These are phyloP conservation scores for Glutinoglossum americanum DNA, from an alignment of 495 filamentous ascomycete species.

Conservation along the genomic window DNA sequence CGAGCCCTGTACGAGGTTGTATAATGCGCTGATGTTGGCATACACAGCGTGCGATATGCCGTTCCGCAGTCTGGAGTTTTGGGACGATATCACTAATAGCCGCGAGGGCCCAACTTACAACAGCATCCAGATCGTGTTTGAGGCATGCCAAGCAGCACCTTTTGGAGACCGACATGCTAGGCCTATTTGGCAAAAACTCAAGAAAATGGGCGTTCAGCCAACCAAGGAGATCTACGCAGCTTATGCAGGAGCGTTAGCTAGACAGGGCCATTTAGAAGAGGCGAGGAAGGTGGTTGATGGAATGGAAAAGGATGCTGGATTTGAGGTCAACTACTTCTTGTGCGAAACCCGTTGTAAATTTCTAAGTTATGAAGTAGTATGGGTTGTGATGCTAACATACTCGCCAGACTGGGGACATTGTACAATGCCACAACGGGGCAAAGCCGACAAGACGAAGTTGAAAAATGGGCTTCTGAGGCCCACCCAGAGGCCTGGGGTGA, in stretches of 20 bases:
- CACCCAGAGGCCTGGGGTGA: slow-evolving; percentile 49
- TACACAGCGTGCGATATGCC: slow-evolving; percentile 46
- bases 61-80: slow-evolving; percentile 47
- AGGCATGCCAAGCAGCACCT: slow-evolving; percentile 39
- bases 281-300: slow-evolving; percentile 38
- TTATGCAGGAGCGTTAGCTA: slow-evolving; percentile 55
- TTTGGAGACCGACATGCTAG: slow-evolving; percentile 40
- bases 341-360: slow-evolving; percentile 26
- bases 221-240: slow-evolving; percentile 45
- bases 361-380: neutral
- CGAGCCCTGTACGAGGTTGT: slow-evolving; percentile 49
- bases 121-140: slow-evolving; percentile 57
- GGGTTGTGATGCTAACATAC: slow-evolving; percentile 13
- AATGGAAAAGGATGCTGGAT: slow-evolving; percentile 41
- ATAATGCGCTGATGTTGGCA: slow-evolving; percentile 72
- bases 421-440: slow-evolving; percentile 46
- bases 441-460: slow-evolving; percentile 40
- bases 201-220: slow-evolving; percentile 52
- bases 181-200: slow-evolving; percentile 53
- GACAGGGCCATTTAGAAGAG: slow-evolving; percentile 42
- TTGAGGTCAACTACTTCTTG: slow-evolving; percentile 42
- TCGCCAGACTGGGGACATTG: slow-evolving; percentile 39
- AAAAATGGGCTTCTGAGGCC: slow-evolving; percentile 42
- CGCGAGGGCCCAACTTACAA: slow-evolving; percentile 64
- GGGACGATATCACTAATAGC: slow-evolving; percentile 55